Evolutionary conservation across 2,329 filamentous ascomycete species (phyloP), one percentile per base, ranked within the genome.

Genomic region (Cercospora nicotianae): DNA sequence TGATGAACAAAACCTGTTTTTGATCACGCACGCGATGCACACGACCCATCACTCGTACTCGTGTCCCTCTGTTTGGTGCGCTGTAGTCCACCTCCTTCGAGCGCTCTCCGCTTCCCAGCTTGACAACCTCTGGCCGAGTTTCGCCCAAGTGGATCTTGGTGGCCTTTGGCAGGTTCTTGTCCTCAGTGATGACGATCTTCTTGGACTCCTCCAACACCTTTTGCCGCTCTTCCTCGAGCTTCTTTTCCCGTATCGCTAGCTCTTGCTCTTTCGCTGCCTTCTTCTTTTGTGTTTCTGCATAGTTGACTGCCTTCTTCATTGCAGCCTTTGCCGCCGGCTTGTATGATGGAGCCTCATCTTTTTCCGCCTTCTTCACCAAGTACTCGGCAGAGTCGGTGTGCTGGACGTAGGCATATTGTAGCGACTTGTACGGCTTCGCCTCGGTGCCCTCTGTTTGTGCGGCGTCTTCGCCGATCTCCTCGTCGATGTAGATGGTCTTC

Each of bases 1-100:
- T 94, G 77, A 97, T 85, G 81, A 97, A 97, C 65, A 93, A 89
- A 71, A 92, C 87, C 77, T 92, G 90, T 81, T 94, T 95, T 82
- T 97, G 94, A 69, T 87, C 85, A 69, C 92, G 87, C 79, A 94
- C 83, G 67, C 92, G 88, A 81, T 96, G 92, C 64, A 97, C 92
- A 72, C 93, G 87, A 65, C 94, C 94, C 72, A 90, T 87, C 23
- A 97, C 91, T 73, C 89, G 88, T 67, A 96, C 91, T 64, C 93
- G 86, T 53, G 89, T 89, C 71, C 91, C 92, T 79, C 87, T 87
- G 69, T 81, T 82, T 39, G 83, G 78, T 77, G 84, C 80, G 72
- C 69, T 71, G 73, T 88, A 83, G 80, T 88, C 84, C 73, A 89
- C 80, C 73, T 85, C 81, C 67, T 79, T 76, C 57, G 73, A 65